A percentile compares a stretch with the other conserved stretches of the same genome.
Conservation (phyloP, 805 yeast species). For the Ogataea ramenticola region DNA sequence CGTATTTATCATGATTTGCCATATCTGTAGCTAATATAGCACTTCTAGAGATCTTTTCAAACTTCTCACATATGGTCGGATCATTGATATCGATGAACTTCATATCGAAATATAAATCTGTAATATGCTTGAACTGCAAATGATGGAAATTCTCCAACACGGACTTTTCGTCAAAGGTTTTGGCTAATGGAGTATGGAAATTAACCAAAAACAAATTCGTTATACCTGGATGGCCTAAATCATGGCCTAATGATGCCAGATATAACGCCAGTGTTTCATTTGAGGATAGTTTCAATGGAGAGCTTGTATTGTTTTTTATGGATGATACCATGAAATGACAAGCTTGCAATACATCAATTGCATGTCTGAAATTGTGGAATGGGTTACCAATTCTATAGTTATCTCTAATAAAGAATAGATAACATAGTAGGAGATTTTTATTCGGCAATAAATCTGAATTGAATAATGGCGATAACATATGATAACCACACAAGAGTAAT, state of each 20-base stretch:
- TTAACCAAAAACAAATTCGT: conserved; percentile 65
- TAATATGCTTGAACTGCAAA: conserved; percentile 47
- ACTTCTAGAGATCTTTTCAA: conserved; percentile 8
- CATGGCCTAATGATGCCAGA: conserved; percentile 89
- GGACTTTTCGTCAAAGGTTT: conserved; percentile 53
- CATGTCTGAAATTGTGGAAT: conserved; percentile 94
- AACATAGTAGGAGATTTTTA: conserved; percentile 41
- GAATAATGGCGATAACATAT: conserved; percentile 34
- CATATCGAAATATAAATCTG: conserved; percentile 10
- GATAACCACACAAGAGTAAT: conserved; percentile 49
- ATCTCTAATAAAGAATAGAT: conserved; percentile 64
- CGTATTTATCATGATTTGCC: conserved; percentile 78
- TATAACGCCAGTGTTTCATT: conserved; percentile 52
- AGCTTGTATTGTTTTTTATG: conserved; percentile 5
- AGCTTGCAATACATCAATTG: conserved; percentile 91
- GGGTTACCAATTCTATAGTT: conserved; percentile 81
- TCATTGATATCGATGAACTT: neutral
- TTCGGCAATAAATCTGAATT: neutral
- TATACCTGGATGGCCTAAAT: conserved; percentile 95
- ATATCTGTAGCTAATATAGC: conserved; percentile 81
- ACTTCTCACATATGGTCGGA: neutral
- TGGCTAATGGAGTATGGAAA: conserved; percentile 56
- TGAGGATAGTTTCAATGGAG: conserved; percentile 6
- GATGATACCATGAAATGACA: conserved; percentile 52
- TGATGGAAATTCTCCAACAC: conserved; percentile 81